phyloP scores from a whole-genome alignment of 306 rosid species.

The Cicer chorassanicum region DNA sequence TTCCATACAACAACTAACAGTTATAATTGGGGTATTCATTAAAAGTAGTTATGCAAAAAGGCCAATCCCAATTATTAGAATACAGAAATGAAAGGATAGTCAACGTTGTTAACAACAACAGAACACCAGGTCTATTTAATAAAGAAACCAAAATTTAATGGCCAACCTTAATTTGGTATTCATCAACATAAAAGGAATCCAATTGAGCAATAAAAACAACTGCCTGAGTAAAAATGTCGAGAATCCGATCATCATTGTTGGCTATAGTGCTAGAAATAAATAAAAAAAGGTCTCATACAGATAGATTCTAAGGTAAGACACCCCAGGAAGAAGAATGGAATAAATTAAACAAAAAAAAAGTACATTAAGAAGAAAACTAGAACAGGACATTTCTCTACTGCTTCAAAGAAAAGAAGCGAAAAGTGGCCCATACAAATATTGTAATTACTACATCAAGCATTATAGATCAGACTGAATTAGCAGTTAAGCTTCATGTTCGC shows the following conservation, averaged over 20 bases:
- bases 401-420: not conserved
- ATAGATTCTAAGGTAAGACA: conserved; percentile 22
- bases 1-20: conserved; percentile 26
- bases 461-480: not conserved
- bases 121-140: not conserved
- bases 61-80: conserved; percentile 18
- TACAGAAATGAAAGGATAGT: conserved; percentile 8
- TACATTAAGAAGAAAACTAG: conserved; percentile 32
- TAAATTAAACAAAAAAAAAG: not conserved
- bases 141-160: not conserved
- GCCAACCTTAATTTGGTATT: not conserved
- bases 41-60: conserved; percentile 11
- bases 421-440: not conserved
- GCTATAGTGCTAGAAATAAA: not conserved
- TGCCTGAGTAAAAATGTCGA: not conserved
- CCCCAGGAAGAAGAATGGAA: not conserved
- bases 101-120: not conserved
- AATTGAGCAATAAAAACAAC: not conserved
- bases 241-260: not conserved
- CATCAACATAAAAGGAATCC: conserved; percentile 1
- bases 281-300: not conserved
- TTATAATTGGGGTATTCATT: not conserved
- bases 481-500: not conserved
- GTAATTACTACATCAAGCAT: conserved; percentile 14
- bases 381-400: conserved; percentile 30